These are phyloP conservation scores for Alternaria triticimaculans DNA, from an alignment of 2,329 filamentous ascomycete species.

Conservation along the genomic window DNA sequence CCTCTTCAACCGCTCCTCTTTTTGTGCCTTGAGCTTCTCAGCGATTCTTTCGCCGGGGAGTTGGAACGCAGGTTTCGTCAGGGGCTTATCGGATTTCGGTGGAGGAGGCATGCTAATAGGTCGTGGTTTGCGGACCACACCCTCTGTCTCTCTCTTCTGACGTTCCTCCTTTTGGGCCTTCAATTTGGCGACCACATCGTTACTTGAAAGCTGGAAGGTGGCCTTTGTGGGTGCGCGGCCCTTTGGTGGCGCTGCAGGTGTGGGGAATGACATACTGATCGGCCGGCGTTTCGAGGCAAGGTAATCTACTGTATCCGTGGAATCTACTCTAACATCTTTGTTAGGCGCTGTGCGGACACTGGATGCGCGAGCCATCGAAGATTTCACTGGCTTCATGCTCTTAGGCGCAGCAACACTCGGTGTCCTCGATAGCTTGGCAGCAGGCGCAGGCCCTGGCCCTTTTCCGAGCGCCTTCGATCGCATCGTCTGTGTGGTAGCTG, in stretches of 20 bases:
- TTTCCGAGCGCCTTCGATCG: conserved; percentile 15
- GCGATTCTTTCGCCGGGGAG: conserved; percentile 61
- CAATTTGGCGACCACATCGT: conserved; percentile 60
- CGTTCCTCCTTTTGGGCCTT: conserved; percentile 59
- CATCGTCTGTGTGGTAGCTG: conserved; percentile 7
- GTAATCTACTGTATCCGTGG: conserved; percentile 43
- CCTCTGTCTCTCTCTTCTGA: conserved; percentile 52
- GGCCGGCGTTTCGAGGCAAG: conserved; percentile 55
- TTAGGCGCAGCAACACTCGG: conserved; percentile 34
- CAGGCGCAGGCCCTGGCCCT: conserved; percentile 12
- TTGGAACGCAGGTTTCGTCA: conserved; percentile 59
- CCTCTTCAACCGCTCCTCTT: conserved; percentile 44
- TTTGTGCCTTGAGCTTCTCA: conserved; percentile 41
- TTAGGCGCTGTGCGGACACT: conserved; percentile 34
- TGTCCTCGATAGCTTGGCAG: conserved; percentile 33
- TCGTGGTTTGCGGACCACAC: conserved; percentile 35
- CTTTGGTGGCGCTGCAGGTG: conserved; percentile 55
- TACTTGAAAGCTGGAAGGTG: conserved; percentile 61
- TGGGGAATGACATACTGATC: conserved; percentile 57
- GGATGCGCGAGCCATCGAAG: conserved; percentile 33
- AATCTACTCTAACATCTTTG: conserved; percentile 30
- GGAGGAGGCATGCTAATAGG: conserved; percentile 57
- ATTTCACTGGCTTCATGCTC: conserved; percentile 37
- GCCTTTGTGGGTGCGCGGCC: conserved; percentile 58
- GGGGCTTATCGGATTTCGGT: conserved; percentile 59